Evolutionary conservation across 2,329 filamentous ascomycete species (phyloP).

Genomic region (Fusarium equiseti): DNA sequence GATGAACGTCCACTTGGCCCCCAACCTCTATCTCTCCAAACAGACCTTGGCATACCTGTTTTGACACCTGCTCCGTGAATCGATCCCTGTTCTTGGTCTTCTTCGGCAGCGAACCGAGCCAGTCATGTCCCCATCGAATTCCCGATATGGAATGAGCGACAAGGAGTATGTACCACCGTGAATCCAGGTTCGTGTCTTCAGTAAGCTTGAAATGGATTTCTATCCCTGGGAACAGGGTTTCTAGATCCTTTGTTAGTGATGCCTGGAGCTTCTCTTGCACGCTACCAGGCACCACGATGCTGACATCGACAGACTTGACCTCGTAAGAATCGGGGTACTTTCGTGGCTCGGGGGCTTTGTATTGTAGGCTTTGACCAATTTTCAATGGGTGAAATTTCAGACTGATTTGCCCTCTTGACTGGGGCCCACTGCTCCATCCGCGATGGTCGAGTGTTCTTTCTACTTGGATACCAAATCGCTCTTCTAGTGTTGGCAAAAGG

Average conservation of each 20-base stretch:
- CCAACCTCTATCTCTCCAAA: slow-evolving; percentile 58
- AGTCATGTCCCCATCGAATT: slow-evolving; percentile 64
- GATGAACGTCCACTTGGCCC: slow-evolving; percentile 65
- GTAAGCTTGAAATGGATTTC: slow-evolving; percentile 59
- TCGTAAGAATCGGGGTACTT: slow-evolving; percentile 48
- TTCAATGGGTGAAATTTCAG: slow-evolving; percentile 56
- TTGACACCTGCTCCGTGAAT: slow-evolving; percentile 58
- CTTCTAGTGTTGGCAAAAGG: slow-evolving; percentile 65
- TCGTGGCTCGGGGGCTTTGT: slow-evolving; percentile 44
- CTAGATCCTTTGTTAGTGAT: slow-evolving; percentile 57
- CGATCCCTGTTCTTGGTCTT: slow-evolving; percentile 50
- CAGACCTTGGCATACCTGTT: slow-evolving; percentile 60
- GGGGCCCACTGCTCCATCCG: slow-evolving; percentile 64
- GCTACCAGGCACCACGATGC: slow-evolving; percentile 62
- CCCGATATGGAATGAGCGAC: slow-evolving; percentile 64
- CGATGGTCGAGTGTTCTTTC: slow-evolving; percentile 59
- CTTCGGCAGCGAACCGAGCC: slow-evolving; percentile 56
- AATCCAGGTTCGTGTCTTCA: slow-evolving; percentile 64
- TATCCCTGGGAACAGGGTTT: slow-evolving; percentile 56
- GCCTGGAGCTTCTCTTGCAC: slow-evolving; percentile 58
- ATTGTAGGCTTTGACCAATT: slow-evolving; percentile 54
- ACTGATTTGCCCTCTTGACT: slow-evolving; percentile 57
- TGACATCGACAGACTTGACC: slow-evolving; percentile 63
- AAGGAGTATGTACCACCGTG: slow-evolving; percentile 67
- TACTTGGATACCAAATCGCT: slow-evolving; percentile 62